Base-by-base conservation (phyloP, 306 rosid genomes). In the Malus sylvestris region DNA sequence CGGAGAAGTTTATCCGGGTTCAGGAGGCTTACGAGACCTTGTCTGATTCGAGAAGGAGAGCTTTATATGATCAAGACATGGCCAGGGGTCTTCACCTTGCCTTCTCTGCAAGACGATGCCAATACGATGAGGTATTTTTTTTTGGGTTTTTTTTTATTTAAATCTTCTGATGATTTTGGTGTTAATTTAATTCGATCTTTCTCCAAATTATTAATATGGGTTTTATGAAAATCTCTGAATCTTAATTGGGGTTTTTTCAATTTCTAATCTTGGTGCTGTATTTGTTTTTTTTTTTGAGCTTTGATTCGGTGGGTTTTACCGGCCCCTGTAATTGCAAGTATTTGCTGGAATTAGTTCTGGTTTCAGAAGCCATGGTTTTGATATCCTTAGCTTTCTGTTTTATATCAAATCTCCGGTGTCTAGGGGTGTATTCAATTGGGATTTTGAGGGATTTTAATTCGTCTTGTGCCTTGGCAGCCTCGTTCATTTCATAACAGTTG, bases 21-120 rank as follows among this genome's bases (percentile, higher is more conserved):
- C 96, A 90, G 71, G 96, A 92, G 85, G 98, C 98, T 10, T 95
- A 95, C 42, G 98, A 95, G 82, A 90, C 91, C 2, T 67, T 95
- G 40, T 89, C 96, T 38, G 98, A 95, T 82, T 91, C 97, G 0
- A 46, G 89, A 3, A 74, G 80, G n/a, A 81, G 90, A 59, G 93
- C 91, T 33, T 49, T 87, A 76, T 95, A 95, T 71, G 98, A 95
- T 72, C 80, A 70, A 6, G 93, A 92, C 71, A 81, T 90, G 91
- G 90, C 94, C 22, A 82, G 78, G 15, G 98, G 97, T 5, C 79
- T 94, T 78, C 87, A 81, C 76, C 73, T 92, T 27, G 93, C 96
- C 9, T 92, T 95, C 88, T 88, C 84, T 8, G 95, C 92, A 40
- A 83, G 97, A 15, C 68, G 83, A 16, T 73, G 46, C 79, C 61